Evolutionary conservation across 1,139 yeast genomes (phyloP).

Genomic region (Keqinozyma sinolaborantium): DNA sequence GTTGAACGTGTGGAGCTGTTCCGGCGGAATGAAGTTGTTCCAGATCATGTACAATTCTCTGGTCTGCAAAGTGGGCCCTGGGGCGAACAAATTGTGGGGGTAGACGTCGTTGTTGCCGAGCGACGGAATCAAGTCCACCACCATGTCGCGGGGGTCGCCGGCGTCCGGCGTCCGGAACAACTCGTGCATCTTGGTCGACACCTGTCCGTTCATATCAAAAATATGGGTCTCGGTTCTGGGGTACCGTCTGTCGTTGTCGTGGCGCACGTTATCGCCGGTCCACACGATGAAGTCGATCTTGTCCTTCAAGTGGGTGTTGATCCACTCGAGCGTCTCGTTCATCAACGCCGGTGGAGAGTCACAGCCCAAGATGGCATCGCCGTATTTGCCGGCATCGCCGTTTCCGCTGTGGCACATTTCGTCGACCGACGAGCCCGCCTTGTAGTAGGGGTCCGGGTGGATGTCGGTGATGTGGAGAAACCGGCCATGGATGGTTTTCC

Average conservation of each 20-base stretch:
- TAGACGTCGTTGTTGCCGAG: slow-evolving; percentile 86
- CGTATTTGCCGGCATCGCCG: slow-evolving; percentile 60
- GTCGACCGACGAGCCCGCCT: slow-evolving; percentile 46
- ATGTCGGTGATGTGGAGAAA: slow-evolving; percentile 83
- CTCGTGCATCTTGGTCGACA: slow-evolving; percentile 51
- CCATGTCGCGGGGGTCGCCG: slow-evolving; percentile 42
- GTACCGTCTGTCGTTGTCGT: slow-evolving; percentile 69
- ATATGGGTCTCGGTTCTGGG: slow-evolving; percentile 75
- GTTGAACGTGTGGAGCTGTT: slow-evolving; percentile 70
- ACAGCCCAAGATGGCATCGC: slow-evolving; percentile 75
- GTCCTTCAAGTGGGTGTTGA: slow-evolving; percentile 58
- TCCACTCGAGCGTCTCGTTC: slow-evolving; percentile 65
- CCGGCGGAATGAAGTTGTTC: slow-evolving; percentile 71
- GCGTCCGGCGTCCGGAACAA: slow-evolving; percentile 44
- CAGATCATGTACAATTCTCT: slow-evolving; percentile 72
- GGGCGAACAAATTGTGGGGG: slow-evolving; percentile 80
- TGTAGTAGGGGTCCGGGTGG: slow-evolving; percentile 78
- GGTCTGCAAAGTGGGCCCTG: slow-evolving; percentile 84
- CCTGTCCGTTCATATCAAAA: slow-evolving; percentile 61
- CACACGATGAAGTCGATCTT: slow-evolving; percentile 82
- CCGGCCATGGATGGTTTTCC: slow-evolving; percentile 53
- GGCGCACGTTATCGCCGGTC: slow-evolving; percentile 90
- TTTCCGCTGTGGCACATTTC: slow-evolving; percentile 58
- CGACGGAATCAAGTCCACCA: slow-evolving; percentile 59
- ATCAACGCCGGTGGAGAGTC: slow-evolving; percentile 63